Conservation (phyloP, 2,329 filamentous ascomycete genomes). For the Fusarium praegraminearum region DNA sequence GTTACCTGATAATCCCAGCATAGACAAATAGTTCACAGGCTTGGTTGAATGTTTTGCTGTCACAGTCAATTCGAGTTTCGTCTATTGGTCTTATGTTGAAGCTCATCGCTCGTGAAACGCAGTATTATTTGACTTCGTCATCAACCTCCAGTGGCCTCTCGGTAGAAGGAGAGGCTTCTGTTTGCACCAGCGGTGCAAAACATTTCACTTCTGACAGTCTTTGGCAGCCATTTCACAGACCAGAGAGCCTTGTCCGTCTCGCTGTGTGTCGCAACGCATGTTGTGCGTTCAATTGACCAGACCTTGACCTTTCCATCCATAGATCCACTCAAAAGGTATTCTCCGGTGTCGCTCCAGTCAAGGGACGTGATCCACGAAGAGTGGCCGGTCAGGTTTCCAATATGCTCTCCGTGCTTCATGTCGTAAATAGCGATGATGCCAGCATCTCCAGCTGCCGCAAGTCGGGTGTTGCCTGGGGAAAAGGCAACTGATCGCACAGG, state of each 20-base stretch:
- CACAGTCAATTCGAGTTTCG: background rate
- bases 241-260: conserved; percentile 89
- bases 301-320: conserved; percentile 97
- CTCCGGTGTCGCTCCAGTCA: conserved; percentile 93
- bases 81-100: background rate
- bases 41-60: background rate
- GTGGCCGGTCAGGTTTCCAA: conserved; percentile 84
- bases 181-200: conserved; percentile 86
- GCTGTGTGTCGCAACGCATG: conserved; percentile 92
- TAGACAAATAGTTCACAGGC: background rate
- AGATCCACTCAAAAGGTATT: conserved; percentile 87
- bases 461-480: conserved; percentile 83
- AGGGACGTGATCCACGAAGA: conserved; percentile 89
- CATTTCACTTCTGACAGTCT: conserved; percentile 73
- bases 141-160: conserved; percentile 72
- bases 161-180: conserved; percentile 81
- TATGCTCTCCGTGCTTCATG: conserved; percentile 89
- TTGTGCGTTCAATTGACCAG: conserved; percentile 87
- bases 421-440: conserved; percentile 92
- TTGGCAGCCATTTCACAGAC: conserved; percentile 86
- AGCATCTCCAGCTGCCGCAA: conserved; percentile 92
- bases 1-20: background rate
- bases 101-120: background rate
- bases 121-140: background rate
- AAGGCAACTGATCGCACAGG: conserved; percentile 89